Conservation (phyloP, 2,329 filamentous ascomycete genomes). For the Pyricularia sp. region DNA sequence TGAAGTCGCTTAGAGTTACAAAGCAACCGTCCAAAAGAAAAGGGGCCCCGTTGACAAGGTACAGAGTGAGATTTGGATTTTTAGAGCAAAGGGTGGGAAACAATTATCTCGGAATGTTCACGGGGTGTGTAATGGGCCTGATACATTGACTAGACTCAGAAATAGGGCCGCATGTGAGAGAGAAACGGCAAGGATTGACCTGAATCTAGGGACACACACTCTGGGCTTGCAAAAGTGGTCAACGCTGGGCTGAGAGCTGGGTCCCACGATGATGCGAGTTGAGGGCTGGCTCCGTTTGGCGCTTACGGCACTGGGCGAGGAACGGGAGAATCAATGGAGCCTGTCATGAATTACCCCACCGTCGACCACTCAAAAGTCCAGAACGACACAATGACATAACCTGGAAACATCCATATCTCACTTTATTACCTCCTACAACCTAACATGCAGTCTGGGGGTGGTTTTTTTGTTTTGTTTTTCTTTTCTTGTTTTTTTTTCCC, state of each 20-base stretch:
- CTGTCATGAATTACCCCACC: not conserved
- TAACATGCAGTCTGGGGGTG: not conserved
- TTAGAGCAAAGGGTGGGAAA: not conserved
- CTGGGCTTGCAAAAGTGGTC: not conserved
- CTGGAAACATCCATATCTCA: not conserved
- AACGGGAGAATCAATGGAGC: not conserved
- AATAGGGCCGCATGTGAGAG: not conserved
- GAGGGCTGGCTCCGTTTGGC: not conserved
- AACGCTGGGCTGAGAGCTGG: not conserved
- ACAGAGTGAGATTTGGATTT: not conserved
- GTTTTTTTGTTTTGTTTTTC: too few species aligned
- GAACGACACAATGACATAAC: constrained; percentile 1
- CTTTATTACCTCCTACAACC: not conserved
- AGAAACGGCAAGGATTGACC: not conserved
- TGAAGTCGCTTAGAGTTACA: not conserved
- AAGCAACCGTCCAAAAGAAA: not conserved
- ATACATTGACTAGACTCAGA: not conserved
- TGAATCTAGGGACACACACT: not conserved
- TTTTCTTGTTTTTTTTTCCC: too few species aligned
- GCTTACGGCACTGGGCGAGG: not conserved
- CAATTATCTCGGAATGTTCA: not conserved
- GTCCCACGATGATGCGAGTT: not conserved
- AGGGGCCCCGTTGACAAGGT: not conserved
- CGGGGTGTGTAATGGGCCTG: not conserved
- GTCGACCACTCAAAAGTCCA: constrained; percentile 1